A percentile compares a stretch with the other conserved stretches of the same genome.
These are phyloP conservation scores for Cryphonectria carpinicola DNA, from an alignment of 2,329 filamentous ascomycete species.

Conservation along the genomic window DNA sequence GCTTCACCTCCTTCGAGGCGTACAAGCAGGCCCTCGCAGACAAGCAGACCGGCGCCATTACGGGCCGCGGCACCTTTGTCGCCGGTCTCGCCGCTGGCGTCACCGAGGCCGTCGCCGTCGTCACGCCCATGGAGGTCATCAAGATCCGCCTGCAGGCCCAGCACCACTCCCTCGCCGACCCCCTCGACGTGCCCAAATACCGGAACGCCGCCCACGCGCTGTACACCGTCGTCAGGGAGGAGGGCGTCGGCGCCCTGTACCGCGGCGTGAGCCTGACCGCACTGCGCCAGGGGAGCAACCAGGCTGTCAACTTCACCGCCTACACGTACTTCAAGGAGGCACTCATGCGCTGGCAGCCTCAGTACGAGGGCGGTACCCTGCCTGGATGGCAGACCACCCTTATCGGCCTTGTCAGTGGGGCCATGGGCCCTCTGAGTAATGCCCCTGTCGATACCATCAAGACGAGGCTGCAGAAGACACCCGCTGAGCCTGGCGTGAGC, in stretches of 20 bases:
- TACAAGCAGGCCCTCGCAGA: conserved; percentile 87
- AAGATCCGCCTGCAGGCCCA: conserved; percentile 98
- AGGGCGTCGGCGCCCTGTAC: conserved; percentile 86
- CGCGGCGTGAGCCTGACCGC: conserved; percentile 93
- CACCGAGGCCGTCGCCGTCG: conserved; percentile 93
- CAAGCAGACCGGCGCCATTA: conserved; percentile 67
- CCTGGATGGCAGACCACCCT: conserved; percentile 89
- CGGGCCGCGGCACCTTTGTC: conserved; percentile 69
- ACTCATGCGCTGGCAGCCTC: conserved; percentile 73
- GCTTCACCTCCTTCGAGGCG: conserved; percentile 94
- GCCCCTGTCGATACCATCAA: conserved; percentile 99
- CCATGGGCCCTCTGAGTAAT: conserved; percentile 94
- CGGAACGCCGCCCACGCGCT: conserved; percentile 83
- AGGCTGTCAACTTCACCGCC: conserved; percentile 98
- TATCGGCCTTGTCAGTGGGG: conserved; percentile 88
- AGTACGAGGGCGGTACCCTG: conserved; percentile 66
- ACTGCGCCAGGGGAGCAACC: conserved; percentile 92
- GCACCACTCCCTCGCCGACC: conserved; percentile 97
- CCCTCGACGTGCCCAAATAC: conserved; percentile 95
- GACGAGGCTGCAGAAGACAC: conserved; percentile 90
- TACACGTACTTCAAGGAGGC: conserved; percentile 90
- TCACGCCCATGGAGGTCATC: conserved; percentile 98
- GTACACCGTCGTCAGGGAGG: conserved; percentile 90
- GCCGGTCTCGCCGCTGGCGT: conserved; percentile 89
- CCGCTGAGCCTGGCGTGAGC: conserved; percentile 78